Conservation (phyloP, 257 asterid species). For the Nicotiana benthamiana region DNA sequence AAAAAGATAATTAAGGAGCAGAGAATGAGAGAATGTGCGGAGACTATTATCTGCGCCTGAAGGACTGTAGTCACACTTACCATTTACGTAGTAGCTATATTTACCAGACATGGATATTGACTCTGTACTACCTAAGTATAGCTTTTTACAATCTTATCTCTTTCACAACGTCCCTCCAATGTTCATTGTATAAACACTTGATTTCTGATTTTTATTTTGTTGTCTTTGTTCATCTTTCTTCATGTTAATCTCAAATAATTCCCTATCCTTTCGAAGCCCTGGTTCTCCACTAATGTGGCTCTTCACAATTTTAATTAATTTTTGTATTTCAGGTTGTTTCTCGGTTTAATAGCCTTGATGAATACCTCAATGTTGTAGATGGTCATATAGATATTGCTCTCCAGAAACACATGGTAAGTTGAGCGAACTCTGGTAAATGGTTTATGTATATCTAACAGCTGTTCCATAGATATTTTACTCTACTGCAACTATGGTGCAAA, state of each 20-base stretch:
- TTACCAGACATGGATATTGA: neutral
- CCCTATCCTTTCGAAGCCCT: neutral
- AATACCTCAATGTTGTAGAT: slow-evolving; percentile 53
- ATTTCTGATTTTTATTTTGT: neutral
- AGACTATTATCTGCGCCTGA: neutral
- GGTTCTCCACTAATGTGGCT: neutral
- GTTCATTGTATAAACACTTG: neutral
- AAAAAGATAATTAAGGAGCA: neutral
- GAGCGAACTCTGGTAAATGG: neutral
- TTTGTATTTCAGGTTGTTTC: slow-evolving; percentile 62
- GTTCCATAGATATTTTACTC: neutral
- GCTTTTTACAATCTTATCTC: neutral
- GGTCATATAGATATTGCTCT: slow-evolving; percentile 66
- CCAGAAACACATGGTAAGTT: slow-evolving; percentile 64
- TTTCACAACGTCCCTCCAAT: neutral
- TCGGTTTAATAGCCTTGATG: slow-evolving; percentile 36
- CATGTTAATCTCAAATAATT: neutral
- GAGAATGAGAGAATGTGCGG: neutral
- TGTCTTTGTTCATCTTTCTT: neutral
- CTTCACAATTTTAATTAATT: neutral
- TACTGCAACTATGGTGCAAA: neutral
- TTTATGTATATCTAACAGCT: neutral
- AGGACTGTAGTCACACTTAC: neutral
- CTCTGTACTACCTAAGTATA: neutral
- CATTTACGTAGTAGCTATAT: neutral